phyloP scores from a whole-genome alignment of 1,139 yeast species.

The Zygosaccharomyces sapae region DNA sequence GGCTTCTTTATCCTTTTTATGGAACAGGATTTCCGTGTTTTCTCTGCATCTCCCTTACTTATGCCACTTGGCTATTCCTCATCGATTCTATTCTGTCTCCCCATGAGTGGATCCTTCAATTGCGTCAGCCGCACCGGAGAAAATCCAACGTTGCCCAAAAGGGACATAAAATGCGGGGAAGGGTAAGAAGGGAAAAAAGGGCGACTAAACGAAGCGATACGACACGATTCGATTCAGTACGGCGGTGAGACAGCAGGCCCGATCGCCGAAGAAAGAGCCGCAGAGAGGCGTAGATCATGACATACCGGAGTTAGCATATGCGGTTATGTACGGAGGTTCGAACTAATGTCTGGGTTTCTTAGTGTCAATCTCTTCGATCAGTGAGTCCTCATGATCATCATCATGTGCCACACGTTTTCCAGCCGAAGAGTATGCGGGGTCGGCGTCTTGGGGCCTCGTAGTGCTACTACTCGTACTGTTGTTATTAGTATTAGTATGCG shows the following conservation, averaged over 20 bases:
- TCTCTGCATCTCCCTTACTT: no score
- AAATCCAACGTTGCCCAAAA: neutral
- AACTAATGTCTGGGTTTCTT: conserved; percentile 8
- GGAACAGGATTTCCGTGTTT: no score
- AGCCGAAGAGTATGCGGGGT: neutral
- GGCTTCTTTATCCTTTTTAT: no score
- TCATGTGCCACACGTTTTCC: conserved; percentile 1
- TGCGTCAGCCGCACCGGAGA: conserved; percentile 1
- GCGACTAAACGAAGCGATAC: no score
- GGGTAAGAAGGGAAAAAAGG: no score
- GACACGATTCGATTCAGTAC: no score
- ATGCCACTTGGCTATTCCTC: neutral
- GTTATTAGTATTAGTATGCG: neutral
- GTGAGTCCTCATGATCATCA: conserved; percentile 4
- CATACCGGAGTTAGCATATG: neutral
- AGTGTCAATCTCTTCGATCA: conserved; percentile 11
- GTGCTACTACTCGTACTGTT: neutral
- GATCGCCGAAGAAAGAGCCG: no score
- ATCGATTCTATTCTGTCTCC: conserved; percentile 1
- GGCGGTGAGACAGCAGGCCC: no score
- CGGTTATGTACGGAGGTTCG: neutral
- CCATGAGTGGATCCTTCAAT: neutral
- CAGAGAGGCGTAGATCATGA: no score
- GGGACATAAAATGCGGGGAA: neutral
- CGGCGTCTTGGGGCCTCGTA: neutral